These are phyloP conservation scores for Ciborinia camelliae DNA, from an alignment of 2,329 filamentous ascomycete species.

Conservation along the genomic window DNA sequence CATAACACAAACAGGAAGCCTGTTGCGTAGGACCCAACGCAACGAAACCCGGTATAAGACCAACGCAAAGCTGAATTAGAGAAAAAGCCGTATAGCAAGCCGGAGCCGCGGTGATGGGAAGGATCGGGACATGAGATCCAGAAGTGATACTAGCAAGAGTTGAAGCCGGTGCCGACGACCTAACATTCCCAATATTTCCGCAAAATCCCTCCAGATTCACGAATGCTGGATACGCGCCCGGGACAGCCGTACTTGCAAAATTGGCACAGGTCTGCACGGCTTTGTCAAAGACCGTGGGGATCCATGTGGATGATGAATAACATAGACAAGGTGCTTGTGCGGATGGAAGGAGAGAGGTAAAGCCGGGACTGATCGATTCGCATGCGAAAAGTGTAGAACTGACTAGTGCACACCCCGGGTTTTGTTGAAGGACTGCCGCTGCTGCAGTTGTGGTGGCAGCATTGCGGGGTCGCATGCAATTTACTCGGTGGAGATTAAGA, in stretches of 20 bases:
- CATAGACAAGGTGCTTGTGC: slow-evolving; percentile 34
- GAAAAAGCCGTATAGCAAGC: slow-evolving; percentile 4
- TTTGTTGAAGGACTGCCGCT: slow-evolving; percentile 22
- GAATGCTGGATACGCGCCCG: slow-evolving; percentile 23
- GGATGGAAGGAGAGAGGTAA: slow-evolving; percentile 26
- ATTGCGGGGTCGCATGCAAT: background rate
- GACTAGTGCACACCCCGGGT: slow-evolving; percentile 23
- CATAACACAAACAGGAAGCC: slow-evolving; percentile 17
- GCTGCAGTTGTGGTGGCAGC: slow-evolving; percentile 11
- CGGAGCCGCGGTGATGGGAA: background rate
- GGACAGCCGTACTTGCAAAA: slow-evolving; percentile 25
- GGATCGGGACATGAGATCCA: background rate
- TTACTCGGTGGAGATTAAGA: background rate
- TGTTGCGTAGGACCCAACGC: background rate
- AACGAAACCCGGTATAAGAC: background rate
- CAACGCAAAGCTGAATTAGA: background rate
- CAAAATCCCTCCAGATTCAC: slow-evolving; percentile 27
- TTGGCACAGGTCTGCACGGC: slow-evolving; percentile 29
- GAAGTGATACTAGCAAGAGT: background rate
- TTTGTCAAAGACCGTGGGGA: slow-evolving; percentile 28
- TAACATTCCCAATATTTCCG: slow-evolving; percentile 3
- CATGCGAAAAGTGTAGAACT: slow-evolving; percentile 30
- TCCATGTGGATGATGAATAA: slow-evolving; percentile 30
- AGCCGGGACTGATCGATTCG: slow-evolving; percentile 27
- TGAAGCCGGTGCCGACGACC: background rate